Percentiles rank a stretch among this genome's conserved stretches.
These are phyloP conservation scores for Albizia julibrissin DNA, from an alignment of 306 rosid genomes.

Conservation along the genomic window DNA sequence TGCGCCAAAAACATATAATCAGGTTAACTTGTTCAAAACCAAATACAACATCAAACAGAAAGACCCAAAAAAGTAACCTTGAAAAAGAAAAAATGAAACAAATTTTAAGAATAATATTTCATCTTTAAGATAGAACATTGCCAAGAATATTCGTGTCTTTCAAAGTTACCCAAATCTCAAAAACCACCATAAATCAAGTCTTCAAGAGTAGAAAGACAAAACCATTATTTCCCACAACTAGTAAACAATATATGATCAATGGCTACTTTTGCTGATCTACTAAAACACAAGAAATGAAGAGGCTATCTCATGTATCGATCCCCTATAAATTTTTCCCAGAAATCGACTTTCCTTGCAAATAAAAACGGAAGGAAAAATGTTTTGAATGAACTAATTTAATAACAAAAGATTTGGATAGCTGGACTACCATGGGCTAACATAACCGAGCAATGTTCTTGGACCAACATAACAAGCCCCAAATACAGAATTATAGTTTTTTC, in stretches of 20 bases:
- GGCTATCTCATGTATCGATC: background rate
- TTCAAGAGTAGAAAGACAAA: slow-evolving; percentile 10
- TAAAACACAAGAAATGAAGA: background rate
- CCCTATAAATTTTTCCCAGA: background rate
- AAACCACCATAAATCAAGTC: background rate
- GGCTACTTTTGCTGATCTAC: background rate
- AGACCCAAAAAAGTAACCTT: background rate
- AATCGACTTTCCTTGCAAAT: slow-evolving; percentile 9
- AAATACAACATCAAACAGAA: background rate
- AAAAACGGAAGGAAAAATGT: background rate
- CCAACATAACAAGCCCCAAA: slow-evolving; percentile 28
- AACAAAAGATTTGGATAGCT: slow-evolving; percentile 3
- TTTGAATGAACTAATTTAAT: background rate
- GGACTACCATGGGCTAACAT: background rate
- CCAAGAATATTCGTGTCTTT: background rate
- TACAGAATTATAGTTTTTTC: slow-evolving; percentile 11
- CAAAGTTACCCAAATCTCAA: background rate
- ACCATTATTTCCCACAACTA: slow-evolving; percentile 10
- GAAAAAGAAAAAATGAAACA: background rate
- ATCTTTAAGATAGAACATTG: background rate
- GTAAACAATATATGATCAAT: background rate
- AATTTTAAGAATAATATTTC: background rate
- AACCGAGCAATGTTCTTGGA: background rate
- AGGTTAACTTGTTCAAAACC: background rate
- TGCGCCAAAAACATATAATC: slow-evolving; percentile 37